Evolutionary conservation across 768 basidiomycete genomes (phyloP), one percentile per base, ranked within the genome.

Genomic region (Suillus americanus): DNA sequence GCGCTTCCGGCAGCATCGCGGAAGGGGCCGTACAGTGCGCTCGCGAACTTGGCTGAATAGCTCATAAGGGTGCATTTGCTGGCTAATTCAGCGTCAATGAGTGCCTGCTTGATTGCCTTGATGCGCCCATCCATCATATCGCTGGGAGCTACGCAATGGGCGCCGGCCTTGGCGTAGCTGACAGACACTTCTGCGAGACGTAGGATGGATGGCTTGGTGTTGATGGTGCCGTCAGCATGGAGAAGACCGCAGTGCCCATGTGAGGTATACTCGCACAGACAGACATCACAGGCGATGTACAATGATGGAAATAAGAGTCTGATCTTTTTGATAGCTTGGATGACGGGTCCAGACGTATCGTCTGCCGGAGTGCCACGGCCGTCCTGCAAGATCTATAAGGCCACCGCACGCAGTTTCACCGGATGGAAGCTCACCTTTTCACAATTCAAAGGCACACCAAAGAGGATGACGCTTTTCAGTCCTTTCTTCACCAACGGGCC

Each of bases 51-150:
- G 66, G 97, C 97, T 10, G 94, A 92, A 74, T 99, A 99, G 53
- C 90, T 89, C 97, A 99, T 99, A 60, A 99, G 82, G 7, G 91
- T 90, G 75, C 92, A 95, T 72, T 86, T 86, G 78, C 98, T 99
- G 10, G 89, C 95, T 53, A 87, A 82, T 20, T 95, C 94, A 50
- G 84, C 84, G 65, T 93, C 89, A 65, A 98, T 93, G 62, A 99
- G 80, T 3, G 82, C 85, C 43, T 86, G 82, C 76, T 99, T 99
- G 78, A 99, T 99, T 16, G 88, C 87, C 67, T 86, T 87, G 67
- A 99, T 88, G 23, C 97, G 83, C 0, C 97, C 97, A 74, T 99
- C 97, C 95, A 99, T 99, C 97, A 99, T 99, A 77, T 99, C 97
- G 72, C 95, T 97, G 8, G 97, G 97, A 2, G 97, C 97, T 64